Evolutionary conservation across 441 rosid species (phyloP), one percentile per base, ranked within the genome.

Genomic region (Hypseocharis bilobata): DNA sequence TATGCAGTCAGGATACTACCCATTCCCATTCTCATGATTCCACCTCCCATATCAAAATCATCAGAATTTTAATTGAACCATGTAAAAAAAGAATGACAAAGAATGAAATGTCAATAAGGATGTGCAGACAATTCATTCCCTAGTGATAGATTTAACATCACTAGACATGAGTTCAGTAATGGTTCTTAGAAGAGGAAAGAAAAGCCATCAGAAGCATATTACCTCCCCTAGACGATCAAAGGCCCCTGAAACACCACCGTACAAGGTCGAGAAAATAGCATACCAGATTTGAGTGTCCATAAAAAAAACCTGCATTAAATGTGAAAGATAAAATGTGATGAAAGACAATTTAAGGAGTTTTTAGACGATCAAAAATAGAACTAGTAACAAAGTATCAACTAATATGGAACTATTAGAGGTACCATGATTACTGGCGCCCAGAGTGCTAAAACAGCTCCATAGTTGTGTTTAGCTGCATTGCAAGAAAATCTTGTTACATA

Each of bases 251-350:
- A 87, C 78, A 72, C 99, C 99, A 81, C 99, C 99, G 73, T 76
- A 87, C 72, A 89, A 70, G 38, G 99, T 93, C 58, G 97, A 93
- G 79, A 73, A 85, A 68, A 87, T 77, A 59, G 97, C 72, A 83
- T 91, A 93, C 99, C 96, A 93, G 67, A 93, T 87, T 82, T 93
- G 97, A 61, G 95, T 84, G 79, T 93, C 99, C 97, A 92, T 86
- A 64, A 92, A 92, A 74, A 88, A 92, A 49, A 93, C 84, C 96
- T 93, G 82, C 80, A 78, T 59, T 30, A 52, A 64, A 74, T 62
- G 54, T 58, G 25, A 63, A 73, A 68, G n/a, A 40, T 65, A 56
- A 63, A 22, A 77, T 60, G 36, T 27, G 17, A 25, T 54, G 32
- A 25, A 54, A 26, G 16, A 26, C 60, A 55, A 26, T 27, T n/a